Evolutionary conservation across 768 basidiomycete species (phyloP), one percentile per base, ranked within the genome.

Genomic region (Brasilioporus rufonigricans): DNA sequence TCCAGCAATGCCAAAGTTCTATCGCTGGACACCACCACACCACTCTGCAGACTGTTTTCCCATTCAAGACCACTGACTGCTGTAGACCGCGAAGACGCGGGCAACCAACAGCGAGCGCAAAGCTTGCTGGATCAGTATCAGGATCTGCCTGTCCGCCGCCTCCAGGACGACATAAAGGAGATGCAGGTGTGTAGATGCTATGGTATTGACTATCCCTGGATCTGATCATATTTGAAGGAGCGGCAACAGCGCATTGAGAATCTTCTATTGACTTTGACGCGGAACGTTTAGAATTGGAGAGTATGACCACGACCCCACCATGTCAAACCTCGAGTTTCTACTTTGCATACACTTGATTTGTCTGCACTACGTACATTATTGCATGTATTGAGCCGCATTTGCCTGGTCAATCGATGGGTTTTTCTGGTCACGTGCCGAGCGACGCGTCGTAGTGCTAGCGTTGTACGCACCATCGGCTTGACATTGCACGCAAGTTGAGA

Each of bases 121-220:
- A 68, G 72, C 23, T 63, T 89, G 53, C 63, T 91, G 54, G 86
- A 89, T 44, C 82, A 84, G 47, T 77, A 87, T 43, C 77, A 77
- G 27, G 77, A 80, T 40, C 59, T 89, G 57, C 89, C 90, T 8
- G 80, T 90, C 19, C 77, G 80, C 33, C 78, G 71, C 57, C 72
- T 93, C 35, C 86, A 82, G 69, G 86, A 87, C 3, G 89, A 93
- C 68, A 87, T 93, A 81, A 89, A 84, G 66, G 91, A 92, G 65
- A 69, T 92, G 27, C 87, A 89, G 79, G 88, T 87, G 43, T 45
- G 77, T 69, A 21, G 29, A 46, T 39, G 24, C 23, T 53, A 4
- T 19, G 6, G 5, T 13, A 31, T 43, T 32, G 11, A 46, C 45
- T 16, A 16, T 44, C 44, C 24, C 10, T 19, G 19, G n/a, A 35